Percentiles rank a stretch among this genome's conserved stretches.
These are phyloP conservation scores for Pseudonitzschia pungens DNA, from an alignment of 108 stramenopile genomes.

Conservation along the genomic window DNA sequence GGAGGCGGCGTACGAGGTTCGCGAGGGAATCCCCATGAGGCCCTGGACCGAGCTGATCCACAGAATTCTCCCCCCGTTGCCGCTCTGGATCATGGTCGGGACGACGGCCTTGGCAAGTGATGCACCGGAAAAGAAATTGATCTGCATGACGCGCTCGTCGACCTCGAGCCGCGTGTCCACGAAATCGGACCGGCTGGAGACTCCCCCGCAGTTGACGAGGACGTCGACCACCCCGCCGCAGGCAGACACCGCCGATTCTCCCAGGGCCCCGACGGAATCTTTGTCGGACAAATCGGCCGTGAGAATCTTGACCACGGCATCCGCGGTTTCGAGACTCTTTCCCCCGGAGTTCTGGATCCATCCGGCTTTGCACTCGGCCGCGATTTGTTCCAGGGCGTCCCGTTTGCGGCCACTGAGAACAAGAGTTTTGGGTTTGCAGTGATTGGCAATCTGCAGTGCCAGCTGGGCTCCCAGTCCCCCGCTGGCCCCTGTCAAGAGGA, in stretches of 20 bases:
- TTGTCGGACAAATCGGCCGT: constrained; percentile 57
- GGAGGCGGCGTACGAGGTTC: constrained; percentile 77
- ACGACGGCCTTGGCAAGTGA: constrained; percentile 63
- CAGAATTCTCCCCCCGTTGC: not conserved
- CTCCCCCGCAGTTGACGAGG: constrained; percentile 78
- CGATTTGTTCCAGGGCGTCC: constrained; percentile 47
- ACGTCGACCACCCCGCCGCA: constrained; percentile 46
- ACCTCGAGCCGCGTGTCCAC: constrained; percentile 69
- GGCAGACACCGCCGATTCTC: constrained; percentile 27
- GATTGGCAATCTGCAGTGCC: constrained; percentile 46
- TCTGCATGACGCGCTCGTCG: constrained; percentile 75
- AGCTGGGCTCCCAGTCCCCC: constrained; percentile 67
- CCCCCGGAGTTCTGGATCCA: not conserved
- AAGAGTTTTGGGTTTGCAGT: constrained; percentile 44
- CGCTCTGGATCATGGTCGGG: constrained; percentile 63
- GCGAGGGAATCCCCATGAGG: constrained; percentile 72
- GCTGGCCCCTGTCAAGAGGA: constrained; percentile 76
- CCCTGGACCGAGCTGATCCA: constrained; percentile 58
- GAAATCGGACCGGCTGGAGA: constrained; percentile 76
- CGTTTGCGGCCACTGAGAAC: constrained; percentile 64
- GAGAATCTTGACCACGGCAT: constrained; percentile 9
- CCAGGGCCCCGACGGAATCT: constrained; percentile 47
- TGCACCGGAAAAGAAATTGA: constrained; percentile 81
- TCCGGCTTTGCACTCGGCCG: constrained; percentile 43
- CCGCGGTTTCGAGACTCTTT: not conserved